Evolutionary conservation across 2,329 filamentous ascomycete species (phyloP).

Genomic region (Rhinocladiella mackenziei): DNA sequence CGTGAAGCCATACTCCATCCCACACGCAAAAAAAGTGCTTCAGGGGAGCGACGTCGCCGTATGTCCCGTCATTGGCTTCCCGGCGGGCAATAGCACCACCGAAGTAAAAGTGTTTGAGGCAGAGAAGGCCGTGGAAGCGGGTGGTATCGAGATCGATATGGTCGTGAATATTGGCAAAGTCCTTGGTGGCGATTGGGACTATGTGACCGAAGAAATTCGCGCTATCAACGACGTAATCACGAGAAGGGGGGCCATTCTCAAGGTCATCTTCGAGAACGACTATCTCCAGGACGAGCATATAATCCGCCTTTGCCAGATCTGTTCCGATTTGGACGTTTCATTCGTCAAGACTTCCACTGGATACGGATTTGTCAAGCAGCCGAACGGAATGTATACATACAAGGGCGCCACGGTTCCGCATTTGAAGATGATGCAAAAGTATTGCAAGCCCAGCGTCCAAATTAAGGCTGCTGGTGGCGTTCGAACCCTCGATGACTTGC

Average conservation of each 20-base stretch:
- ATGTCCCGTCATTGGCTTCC: constrained; percentile 60
- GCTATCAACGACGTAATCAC: constrained; percentile 49
- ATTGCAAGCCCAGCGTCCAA: constrained; percentile 44
- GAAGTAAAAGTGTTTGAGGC: constrained; percentile 55
- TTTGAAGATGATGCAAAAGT: constrained; percentile 53
- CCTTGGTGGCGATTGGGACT: constrained; percentile 54
- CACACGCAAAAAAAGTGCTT: constrained; percentile 47
- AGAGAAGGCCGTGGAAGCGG: constrained; percentile 44
- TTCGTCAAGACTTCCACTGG: constrained; percentile 61
- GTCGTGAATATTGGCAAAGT: constrained; percentile 60
- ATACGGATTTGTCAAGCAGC: constrained; percentile 58
- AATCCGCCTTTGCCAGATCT: constrained; percentile 42
- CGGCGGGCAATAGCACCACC: constrained; percentile 55
- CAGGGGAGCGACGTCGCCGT: constrained; percentile 48
- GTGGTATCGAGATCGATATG: constrained; percentile 57
- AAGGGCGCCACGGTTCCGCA: constrained; percentile 51
- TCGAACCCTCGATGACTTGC: constrained; percentile 53
- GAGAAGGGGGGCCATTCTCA: constrained; percentile 44
- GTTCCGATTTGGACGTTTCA: constrained; percentile 48
- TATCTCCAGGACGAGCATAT: constrained; percentile 52
- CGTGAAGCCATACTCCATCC: constrained; percentile 55
- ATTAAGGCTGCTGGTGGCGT: constrained; percentile 59
- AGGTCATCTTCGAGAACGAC: constrained; percentile 62
- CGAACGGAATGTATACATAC: constrained; percentile 51
- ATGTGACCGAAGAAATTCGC: constrained; percentile 52